Conservation (phyloP, 352 stramenopile species). For the Pelagophyceae sp. region DNA sequence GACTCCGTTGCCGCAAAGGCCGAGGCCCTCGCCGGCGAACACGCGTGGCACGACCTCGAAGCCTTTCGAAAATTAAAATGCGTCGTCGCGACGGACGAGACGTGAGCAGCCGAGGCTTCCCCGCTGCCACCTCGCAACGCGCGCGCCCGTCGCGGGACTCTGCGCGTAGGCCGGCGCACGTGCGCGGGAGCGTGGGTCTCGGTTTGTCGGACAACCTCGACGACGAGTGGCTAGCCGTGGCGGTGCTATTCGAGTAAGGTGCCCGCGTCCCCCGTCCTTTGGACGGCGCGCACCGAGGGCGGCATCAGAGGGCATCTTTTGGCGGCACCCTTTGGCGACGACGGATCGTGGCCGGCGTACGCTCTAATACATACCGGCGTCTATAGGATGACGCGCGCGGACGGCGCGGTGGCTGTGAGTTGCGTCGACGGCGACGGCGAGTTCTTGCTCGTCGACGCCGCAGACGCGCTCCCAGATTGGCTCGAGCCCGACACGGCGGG, state of each 20-base stretch:
- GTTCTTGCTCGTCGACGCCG: conserved; percentile 63
- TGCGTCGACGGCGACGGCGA: conserved; percentile 54
- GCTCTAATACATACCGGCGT: no score
- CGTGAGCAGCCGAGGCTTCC: no score
- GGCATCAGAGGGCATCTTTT: no score
- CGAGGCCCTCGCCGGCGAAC: conserved; percentile 17
- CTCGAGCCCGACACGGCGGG: conserved; percentile 50
- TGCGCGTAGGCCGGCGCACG: background rate
- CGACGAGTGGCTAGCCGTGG: conserved; percentile 58
- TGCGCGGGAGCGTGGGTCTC: conserved; percentile 31
- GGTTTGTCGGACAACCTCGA: conserved; percentile 50
- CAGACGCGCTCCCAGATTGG: conserved; percentile 57
- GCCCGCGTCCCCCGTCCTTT: no score
- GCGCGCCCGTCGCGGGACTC: no score
- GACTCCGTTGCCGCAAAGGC: conserved; percentile 21
- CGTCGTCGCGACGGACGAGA: no score
- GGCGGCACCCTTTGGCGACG: no score
- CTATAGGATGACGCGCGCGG: conserved; percentile 40
- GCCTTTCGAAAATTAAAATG: background rate
- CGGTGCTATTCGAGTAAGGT: conserved; percentile 46
- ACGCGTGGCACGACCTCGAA: background rate
- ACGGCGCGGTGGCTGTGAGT: conserved; percentile 39
- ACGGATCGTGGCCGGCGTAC: no score
- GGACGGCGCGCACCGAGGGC: no score
- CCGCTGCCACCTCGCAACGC: no score